These are phyloP conservation scores for Wallacemonas sp. DNA, from an alignment of 208 protist species.

Conservation along the genomic window DNA sequence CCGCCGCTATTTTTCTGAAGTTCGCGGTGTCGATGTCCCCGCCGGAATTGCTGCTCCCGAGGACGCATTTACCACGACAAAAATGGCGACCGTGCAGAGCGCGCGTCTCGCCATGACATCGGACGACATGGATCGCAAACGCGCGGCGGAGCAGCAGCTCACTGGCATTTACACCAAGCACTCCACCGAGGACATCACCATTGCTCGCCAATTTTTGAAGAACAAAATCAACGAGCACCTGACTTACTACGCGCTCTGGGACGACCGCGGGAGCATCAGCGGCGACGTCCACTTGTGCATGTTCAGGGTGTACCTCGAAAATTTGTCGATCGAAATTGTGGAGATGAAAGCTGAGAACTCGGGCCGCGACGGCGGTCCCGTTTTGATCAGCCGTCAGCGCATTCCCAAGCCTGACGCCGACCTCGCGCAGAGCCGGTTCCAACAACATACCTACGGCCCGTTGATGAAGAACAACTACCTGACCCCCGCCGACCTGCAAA, in stretches of 20 bases:
- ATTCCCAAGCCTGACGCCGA: slow-evolving; percentile 57
- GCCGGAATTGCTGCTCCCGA: slow-evolving; percentile 37
- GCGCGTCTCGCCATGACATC: slow-evolving; percentile 62
- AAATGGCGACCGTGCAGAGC: slow-evolving; percentile 22
- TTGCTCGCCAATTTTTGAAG: slow-evolving; percentile 85
- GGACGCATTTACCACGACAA: slow-evolving; percentile 41
- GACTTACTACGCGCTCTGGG: slow-evolving; percentile 86
- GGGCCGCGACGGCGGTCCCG: slow-evolving; percentile 59
- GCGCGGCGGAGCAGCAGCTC: slow-evolving; percentile 80
- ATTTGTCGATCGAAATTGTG: slow-evolving; percentile 78
- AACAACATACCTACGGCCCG: slow-evolving; percentile 88
- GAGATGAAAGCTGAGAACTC: slow-evolving; percentile 74
- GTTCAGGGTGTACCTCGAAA: slow-evolving; percentile 77
- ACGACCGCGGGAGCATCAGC: slow-evolving; percentile 81
- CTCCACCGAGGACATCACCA: slow-evolving; percentile 81
- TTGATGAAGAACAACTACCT: slow-evolving; percentile 88
- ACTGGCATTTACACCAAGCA: slow-evolving; percentile 90
- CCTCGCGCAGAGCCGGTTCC: slow-evolving; percentile 50
- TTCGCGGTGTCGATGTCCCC: slow-evolving; percentile 46
- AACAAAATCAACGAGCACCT: slow-evolving; percentile 89
- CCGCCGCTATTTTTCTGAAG: slow-evolving; percentile 67
- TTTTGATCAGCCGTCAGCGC: slow-evolving; percentile 79
- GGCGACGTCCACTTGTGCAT: slow-evolving; percentile 84
- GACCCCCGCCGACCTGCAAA: slow-evolving; percentile 70
- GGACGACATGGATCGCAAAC: slow-evolving; percentile 88